phyloP scores from a whole-genome alignment of 2,329 filamentous ascomycete species.

The Macroventuria anomochaeta region DNA sequence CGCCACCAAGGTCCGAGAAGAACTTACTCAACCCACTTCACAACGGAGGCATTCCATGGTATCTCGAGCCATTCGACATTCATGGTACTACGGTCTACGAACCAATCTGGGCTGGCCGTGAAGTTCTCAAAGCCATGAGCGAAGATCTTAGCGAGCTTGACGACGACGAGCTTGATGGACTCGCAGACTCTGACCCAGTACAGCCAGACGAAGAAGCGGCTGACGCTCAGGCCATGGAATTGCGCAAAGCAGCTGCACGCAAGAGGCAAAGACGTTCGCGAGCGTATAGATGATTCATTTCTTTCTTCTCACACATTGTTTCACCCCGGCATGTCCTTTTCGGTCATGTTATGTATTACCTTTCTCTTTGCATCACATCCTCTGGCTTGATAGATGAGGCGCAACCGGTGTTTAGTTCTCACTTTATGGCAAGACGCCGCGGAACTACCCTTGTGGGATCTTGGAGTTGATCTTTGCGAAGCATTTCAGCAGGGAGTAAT shows the following conservation, averaged over 20 bases:
- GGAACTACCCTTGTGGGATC: constrained; percentile 8
- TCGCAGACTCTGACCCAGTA: constrained; percentile 45
- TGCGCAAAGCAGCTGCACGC: constrained; percentile 37
- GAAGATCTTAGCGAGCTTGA: constrained; percentile 92
- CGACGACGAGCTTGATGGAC: constrained; percentile 82
- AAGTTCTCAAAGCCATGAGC: constrained; percentile 75
- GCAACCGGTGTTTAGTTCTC: constrained; percentile 24
- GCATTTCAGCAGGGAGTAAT: constrained; percentile 30
- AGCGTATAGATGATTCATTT: constrained; percentile 27
- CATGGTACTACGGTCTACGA: constrained; percentile 78
- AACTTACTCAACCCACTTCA: constrained; percentile 56
- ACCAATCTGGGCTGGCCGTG: constrained; percentile 75
- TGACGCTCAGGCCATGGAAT: constrained; percentile 32
- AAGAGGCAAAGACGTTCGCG: constrained; percentile 42
- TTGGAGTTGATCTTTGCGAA: constrained; percentile 20
- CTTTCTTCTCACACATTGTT: constrained; percentile 12
- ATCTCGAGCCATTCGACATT: constrained; percentile 80
- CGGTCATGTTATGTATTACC: constrained; percentile 27
- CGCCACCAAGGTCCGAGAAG: constrained; percentile 66
- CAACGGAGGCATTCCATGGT: constrained; percentile 83
- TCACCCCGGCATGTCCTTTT: constrained; percentile 13
- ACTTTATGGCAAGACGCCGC: constrained; percentile 7
- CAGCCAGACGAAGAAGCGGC: constrained; percentile 33
- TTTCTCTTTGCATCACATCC: constrained; percentile 30
- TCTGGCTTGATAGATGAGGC: constrained; percentile 15